phyloP scores from a whole-genome alignment of 78 protist species.

The Protostelium mycophagum region DNA sequence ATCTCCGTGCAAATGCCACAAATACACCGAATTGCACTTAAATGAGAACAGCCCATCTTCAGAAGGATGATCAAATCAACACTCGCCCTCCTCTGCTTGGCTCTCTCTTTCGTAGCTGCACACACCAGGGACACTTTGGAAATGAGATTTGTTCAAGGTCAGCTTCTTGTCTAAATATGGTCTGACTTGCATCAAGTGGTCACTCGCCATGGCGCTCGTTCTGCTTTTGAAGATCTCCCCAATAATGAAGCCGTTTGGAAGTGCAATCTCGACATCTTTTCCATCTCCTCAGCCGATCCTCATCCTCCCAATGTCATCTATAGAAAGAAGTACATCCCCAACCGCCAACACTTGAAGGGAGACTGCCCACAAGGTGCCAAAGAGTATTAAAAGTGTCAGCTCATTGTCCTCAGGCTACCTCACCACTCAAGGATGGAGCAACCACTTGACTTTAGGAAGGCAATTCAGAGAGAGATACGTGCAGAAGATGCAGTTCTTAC shows the following conservation, averaged over 20 bases:
- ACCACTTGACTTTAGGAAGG: background rate
- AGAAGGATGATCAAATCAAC: too few species aligned
- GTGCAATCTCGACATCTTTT: background rate
- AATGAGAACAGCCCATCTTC: too few species aligned
- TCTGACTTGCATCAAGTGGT: too few species aligned
- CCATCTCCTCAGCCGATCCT: background rate
- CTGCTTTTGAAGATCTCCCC: background rate
- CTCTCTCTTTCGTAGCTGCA: too few species aligned
- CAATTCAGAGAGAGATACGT: background rate
- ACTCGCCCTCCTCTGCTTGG: too few species aligned
- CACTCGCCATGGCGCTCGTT: background rate
- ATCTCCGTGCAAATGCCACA: too few species aligned
- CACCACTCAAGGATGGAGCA: background rate
- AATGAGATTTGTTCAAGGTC: too few species aligned
- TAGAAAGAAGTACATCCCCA: background rate
- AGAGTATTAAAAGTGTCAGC: background rate
- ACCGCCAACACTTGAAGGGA: background rate
- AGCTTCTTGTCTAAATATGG: too few species aligned
- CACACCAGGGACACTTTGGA: too few species aligned
- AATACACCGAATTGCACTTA: too few species aligned
- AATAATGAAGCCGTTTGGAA: background rate
- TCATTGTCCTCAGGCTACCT: background rate
- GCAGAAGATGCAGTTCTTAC: background rate
- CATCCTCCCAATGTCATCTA: background rate
- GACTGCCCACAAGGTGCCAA: background rate